A percentile compares a stretch with the other conserved stretches of the same genome.
Evolutionary conservation across 2,329 filamentous ascomycete species (phyloP).

Genomic region (Lasiodiplodia sp.): DNA sequence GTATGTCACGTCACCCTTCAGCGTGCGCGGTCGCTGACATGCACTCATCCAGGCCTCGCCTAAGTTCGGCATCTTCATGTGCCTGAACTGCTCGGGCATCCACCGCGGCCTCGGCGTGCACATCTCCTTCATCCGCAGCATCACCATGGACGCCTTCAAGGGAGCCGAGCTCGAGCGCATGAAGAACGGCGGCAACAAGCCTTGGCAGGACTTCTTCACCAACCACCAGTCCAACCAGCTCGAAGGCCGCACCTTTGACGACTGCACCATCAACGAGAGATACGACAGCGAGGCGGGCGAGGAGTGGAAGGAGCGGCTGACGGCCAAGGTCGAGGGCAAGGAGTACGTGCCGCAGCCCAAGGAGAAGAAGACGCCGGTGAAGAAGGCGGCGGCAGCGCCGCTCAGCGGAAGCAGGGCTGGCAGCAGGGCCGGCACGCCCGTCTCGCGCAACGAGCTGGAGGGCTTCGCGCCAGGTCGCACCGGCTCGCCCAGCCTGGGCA

Average conservation of each 20-base stretch:
- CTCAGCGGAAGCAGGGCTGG: conserved; percentile 45
- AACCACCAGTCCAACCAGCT: conserved; percentile 54
- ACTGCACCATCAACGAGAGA: conserved; percentile 86
- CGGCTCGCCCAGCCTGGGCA: conserved; percentile 48
- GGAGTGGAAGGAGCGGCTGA: conserved; percentile 91
- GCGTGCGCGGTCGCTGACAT: conserved; percentile 10
- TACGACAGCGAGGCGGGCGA: conserved; percentile 91
- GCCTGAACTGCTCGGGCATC: conserved; percentile 91
- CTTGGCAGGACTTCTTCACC: conserved; percentile 89
- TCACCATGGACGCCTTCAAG: conserved; percentile 99
- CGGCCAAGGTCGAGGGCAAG: conserved; percentile 83
- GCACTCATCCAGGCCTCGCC: conserved; percentile 68
- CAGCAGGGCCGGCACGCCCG: conserved; percentile 48
- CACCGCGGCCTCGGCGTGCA: conserved; percentile 96
- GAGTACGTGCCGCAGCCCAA: conserved; percentile 79
- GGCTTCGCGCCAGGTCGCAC: conserved; percentile 42
- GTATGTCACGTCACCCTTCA: conserved; percentile 58
- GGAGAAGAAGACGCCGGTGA: conserved; percentile 50
- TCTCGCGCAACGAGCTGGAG: conserved; percentile 45
- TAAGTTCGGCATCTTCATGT: conserved; percentile 99
- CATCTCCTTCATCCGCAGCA: conserved; percentile 96
- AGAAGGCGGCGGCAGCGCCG: conserved; percentile 31
- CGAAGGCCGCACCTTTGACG: conserved; percentile 71
- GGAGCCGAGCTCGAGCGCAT: conserved; percentile 90
- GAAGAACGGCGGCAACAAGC: conserved; percentile 87